phyloP scores from a whole-genome alignment of 495 filamentous ascomycete species.

The Hyaloscypha bicolor region DNA sequence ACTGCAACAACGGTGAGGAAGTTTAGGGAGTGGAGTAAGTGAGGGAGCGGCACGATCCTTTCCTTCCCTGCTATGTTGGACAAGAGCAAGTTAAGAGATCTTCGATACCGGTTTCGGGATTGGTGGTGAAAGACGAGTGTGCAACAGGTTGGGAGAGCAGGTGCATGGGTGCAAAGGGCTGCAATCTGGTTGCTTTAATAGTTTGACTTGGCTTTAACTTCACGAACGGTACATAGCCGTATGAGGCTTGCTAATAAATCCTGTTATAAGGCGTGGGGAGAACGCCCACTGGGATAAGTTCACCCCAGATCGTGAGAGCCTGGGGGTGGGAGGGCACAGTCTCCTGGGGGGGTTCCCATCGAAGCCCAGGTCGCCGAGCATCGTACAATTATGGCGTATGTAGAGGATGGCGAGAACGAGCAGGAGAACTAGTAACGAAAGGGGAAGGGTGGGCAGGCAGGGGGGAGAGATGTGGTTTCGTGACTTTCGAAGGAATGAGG shows the following conservation, averaged over 20 bases:
- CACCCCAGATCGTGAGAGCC: conserved; percentile 1
- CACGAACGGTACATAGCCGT: conserved; percentile 10
- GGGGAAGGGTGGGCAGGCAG: background rate
- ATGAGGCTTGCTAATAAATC: conserved; percentile 24
- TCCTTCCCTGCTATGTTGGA: conserved; percentile 5
- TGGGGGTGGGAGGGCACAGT: background rate
- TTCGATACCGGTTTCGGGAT: background rate
- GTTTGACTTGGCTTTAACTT: background rate
- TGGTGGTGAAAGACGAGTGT: background rate
- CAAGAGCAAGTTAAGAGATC: background rate
- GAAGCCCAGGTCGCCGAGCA: background rate
- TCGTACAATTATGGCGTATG: background rate
- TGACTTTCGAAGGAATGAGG: conserved; percentile 18
- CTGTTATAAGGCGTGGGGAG: conserved; percentile 24
- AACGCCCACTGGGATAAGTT: background rate
- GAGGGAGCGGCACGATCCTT: conserved; percentile 21
- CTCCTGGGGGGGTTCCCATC: background rate
- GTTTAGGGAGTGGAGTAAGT: background rate
- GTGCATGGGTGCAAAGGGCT: background rate
- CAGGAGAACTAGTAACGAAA: background rate
- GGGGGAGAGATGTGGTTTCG: conserved; percentile 18
- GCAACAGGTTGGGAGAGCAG: background rate
- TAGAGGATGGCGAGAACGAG: background rate
- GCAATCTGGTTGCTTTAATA: conserved; percentile 27
- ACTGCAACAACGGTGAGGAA: conserved; percentile 16